Percentiles rank a stretch among this genome's conserved stretches.
Evolutionary conservation across 176 grass and related monocot species (phyloP).

Genomic region (Rhynchospora tenuis): DNA sequence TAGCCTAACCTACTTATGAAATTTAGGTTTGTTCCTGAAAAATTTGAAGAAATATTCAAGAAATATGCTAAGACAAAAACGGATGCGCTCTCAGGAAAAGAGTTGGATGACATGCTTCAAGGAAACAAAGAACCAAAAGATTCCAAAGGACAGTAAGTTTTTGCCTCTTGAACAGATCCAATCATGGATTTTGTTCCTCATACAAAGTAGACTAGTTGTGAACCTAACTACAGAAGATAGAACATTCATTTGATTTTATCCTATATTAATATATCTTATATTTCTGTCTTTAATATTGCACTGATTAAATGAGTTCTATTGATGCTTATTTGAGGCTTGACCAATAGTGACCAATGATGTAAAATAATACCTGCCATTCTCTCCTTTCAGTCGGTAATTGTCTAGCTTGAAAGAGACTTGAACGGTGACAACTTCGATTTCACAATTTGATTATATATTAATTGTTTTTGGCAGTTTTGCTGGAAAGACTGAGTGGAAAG

Average conservation of each 20-base stretch:
- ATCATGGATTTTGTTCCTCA: not conserved
- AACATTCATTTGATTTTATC: not conserved
- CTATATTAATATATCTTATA: not conserved
- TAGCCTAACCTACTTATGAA: not conserved
- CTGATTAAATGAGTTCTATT: not conserved
- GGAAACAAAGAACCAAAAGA: constrained; percentile 55
- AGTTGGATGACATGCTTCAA: constrained; percentile 51
- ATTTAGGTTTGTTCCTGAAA: constrained; percentile 61
- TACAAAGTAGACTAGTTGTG: too few species aligned
- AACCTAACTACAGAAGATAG: too few species aligned
- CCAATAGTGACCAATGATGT: not conserved
- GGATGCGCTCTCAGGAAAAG: constrained; percentile 39
- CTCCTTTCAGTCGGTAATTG: too few species aligned
- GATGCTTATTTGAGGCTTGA: not conserved
- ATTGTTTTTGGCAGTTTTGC: constrained; percentile 20
- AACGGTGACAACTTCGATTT: not conserved
- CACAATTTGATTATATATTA: not conserved
- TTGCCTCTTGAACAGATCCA: not conserved
- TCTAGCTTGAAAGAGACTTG: not conserved
- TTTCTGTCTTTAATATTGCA: not conserved
- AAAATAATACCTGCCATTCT: not conserved
- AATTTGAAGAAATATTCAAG: constrained; percentile 74
- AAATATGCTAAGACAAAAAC: constrained; percentile 54
- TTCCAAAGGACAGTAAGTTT: constrained; percentile 38
- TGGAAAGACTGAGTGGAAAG: constrained; percentile 34